Conservation (phyloP, 495 filamentous ascomycete species). For the Penicilliopsis zonata region DNA sequence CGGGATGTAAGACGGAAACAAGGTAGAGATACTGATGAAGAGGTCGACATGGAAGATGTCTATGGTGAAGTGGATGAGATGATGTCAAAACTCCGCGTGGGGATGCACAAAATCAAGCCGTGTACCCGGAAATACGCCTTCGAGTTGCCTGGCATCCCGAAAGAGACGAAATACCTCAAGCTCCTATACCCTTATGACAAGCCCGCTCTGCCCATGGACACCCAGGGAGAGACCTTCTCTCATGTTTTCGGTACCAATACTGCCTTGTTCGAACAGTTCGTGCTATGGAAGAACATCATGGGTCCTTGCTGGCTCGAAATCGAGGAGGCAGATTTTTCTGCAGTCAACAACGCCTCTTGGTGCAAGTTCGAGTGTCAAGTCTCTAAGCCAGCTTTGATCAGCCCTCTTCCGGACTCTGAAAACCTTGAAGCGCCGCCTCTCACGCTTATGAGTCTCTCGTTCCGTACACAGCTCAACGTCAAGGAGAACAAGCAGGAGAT, state of each 20-base stretch:
- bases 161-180: slow-evolving; percentile 84
- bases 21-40: slow-evolving; percentile 60
- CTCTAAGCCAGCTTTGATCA: slow-evolving; percentile 60
- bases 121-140: slow-evolving; percentile 91
- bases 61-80: slow-evolving; percentile 76
- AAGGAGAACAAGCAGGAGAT: slow-evolving; percentile 98
- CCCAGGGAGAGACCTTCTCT: slow-evolving; percentile 82
- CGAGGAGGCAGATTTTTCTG: slow-evolving; percentile 65
- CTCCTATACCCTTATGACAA: slow-evolving; percentile 85
- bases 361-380: slow-evolving; percentile 90
- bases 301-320: slow-evolving; percentile 95
- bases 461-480: slow-evolving; percentile 77
- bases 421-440: slow-evolving; percentile 71
- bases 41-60: slow-evolving; percentile 81
- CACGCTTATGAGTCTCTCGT: slow-evolving; percentile 85
- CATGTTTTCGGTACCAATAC: slow-evolving; percentile 92
- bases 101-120: slow-evolving; percentile 85
- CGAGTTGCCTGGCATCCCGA: slow-evolving; percentile 76
- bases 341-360: slow-evolving; percentile 87
- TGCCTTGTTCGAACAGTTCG: slow-evolving; percentile 92
- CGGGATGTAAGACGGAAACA: slow-evolving; percentile 54
- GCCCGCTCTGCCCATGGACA: slow-evolving; percentile 53
- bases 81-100: slow-evolving; percentile 73
- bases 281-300: slow-evolving; percentile 96
- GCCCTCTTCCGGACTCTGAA: slow-evolving; percentile 59